A percentile compares a stretch with the other conserved stretches of the same genome.
Evolutionary conservation across 108 stramenopile species (phyloP).

Genomic region (Poteriospumella lacustris): DNA sequence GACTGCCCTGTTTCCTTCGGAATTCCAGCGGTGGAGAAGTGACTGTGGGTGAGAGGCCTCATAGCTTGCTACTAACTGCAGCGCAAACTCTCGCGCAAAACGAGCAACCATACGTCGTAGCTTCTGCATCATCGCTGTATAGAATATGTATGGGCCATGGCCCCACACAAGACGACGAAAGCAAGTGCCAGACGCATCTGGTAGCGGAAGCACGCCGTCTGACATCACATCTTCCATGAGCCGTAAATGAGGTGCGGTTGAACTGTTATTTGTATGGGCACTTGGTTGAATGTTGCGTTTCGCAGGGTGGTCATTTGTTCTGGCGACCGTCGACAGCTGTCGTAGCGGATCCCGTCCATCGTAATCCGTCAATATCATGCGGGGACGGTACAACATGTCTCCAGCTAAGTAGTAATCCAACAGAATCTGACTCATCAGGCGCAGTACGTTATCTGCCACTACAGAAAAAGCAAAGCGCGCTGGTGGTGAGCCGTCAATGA

Average conservation of each 20-base stretch:
- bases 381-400: not conserved
- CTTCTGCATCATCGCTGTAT: not conserved
- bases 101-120: not conserved
- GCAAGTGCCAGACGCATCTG: not conserved
- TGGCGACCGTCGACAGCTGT: too few relatives aligned
- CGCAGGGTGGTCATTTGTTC: too few relatives aligned
- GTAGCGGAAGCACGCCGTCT: too few relatives aligned
- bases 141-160: conserved; percentile 6
- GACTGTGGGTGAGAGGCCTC: too few relatives aligned
- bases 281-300: too few relatives aligned
- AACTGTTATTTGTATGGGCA: too few relatives aligned
- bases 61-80: too few relatives aligned
- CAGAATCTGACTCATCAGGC: not conserved
- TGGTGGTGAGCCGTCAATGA: not conserved
- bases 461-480: not conserved
- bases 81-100: not conserved
- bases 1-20: too few relatives aligned
- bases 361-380: not conserved
- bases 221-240: not conserved
- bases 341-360: too few relatives aligned
- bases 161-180: conserved; percentile 1
- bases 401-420: not conserved
- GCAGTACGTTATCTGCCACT: not conserved
- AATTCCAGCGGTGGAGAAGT: too few relatives aligned
- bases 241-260: too few relatives aligned